Evolutionary conservation across 805 yeast genomes (phyloP), one percentile per base, ranked within the genome.

Genomic region (Myxozyma monticola): DNA sequence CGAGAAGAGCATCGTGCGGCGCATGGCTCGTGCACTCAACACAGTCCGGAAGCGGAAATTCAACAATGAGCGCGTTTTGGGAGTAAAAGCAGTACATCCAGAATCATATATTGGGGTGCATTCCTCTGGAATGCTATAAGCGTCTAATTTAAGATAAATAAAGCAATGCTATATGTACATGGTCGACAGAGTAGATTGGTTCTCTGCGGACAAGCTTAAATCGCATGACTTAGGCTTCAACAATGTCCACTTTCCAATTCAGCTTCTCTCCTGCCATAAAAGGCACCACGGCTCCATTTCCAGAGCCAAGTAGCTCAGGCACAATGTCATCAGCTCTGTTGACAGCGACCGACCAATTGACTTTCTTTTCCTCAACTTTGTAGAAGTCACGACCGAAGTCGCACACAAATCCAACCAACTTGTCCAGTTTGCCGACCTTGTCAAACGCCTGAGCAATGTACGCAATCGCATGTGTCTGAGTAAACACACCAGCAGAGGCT

Each of bases 401-500:
- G 25, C 85, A 77, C 15, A 88, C 96, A 67, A 93, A 93, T 28
- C 72, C 78, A 61, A 77, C 81, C 60, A 93, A 73, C 49, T 78
- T 78, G 37, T 83, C 83, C 37, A 93, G 70, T 54, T 81, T 78
- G 12, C 77, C 82, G 17, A 70, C 76, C 46, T 75, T 68, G 24
- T 86, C 95, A 63, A 95, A 93, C 0, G 86, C 79, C 67, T 90
- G 85, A 2, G 98, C 97, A 24, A 93, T 71, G 59, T 91, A 93
- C 7, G 89, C 75, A 17, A 93, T 68, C 1, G 85, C 96, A 60
- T 79, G 79, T 20, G 87, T 78, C 68, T 93, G 99, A 1, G 98
- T 87, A 70, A 79, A 93, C 7, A 93, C 96, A 64, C 99, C 99
- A n/a, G 99, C 99, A 63, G 97, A 88, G 15, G 91, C 97, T 20